These are phyloP conservation scores for Cryptomeria japonica DNA, from an alignment of 75 land plant species.

Conservation along the genomic window DNA sequence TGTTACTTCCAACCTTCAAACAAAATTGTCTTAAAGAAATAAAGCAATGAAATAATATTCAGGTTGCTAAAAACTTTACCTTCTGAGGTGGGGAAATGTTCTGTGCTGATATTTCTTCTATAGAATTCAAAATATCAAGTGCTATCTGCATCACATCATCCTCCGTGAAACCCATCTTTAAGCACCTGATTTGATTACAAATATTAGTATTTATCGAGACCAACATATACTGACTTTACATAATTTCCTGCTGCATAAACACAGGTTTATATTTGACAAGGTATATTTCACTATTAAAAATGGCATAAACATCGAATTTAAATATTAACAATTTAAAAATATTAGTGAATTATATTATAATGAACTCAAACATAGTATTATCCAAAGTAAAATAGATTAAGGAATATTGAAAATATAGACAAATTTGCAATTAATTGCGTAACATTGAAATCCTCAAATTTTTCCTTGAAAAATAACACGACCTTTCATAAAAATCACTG, in stretches of 20 bases:
- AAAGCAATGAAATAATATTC: background rate
- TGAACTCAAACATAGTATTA: too few relatives aligned
- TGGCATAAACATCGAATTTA: background rate
- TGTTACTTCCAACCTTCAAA: background rate
- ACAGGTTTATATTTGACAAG: background rate
- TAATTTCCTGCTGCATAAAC: background rate
- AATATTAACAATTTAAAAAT: background rate
- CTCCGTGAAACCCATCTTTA: slow-evolving; percentile 1
- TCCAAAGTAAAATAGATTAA: too few relatives aligned
- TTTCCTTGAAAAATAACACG: too few relatives aligned
- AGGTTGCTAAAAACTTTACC: slow-evolving; percentile 3
- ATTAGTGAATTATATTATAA: too few relatives aligned
- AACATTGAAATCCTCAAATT: too few relatives aligned
- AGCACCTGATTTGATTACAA: slow-evolving; percentile 5
- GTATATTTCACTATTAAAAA: background rate
- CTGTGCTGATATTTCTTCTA: slow-evolving; percentile 6
- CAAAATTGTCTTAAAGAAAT: background rate
- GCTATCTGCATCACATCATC: background rate
- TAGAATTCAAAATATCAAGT: slow-evolving; percentile 3
- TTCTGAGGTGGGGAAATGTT: background rate
- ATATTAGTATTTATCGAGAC: too few relatives aligned
- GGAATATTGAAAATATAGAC: too few relatives aligned
- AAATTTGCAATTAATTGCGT: too few relatives aligned
- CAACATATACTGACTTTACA: background rate
- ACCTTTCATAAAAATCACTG: too few relatives aligned